Conservation (phyloP, 2,329 filamentous ascomycete genomes). For the Pseudogymnoascus pannorum region DNA sequence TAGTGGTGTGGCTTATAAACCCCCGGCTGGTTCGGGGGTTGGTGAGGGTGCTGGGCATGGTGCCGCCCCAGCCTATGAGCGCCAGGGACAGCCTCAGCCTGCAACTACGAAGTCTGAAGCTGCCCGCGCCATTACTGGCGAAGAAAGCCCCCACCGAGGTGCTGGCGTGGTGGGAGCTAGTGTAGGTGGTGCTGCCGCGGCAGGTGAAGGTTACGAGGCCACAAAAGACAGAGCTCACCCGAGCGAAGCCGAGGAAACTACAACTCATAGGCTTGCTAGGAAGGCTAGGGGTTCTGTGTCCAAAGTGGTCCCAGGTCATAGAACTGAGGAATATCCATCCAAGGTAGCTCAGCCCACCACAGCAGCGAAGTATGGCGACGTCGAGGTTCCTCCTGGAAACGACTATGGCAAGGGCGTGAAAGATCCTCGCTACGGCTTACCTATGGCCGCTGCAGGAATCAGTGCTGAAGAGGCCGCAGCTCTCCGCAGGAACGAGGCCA, state of each 20-base stretch:
- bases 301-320: too few relatives aligned
- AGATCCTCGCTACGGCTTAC: slow-evolving; percentile 2
- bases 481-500: not conserved
- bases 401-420: not conserved
- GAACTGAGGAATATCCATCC: not conserved
- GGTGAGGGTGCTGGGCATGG: not conserved
- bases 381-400: not conserved
- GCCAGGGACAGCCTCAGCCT: not conserved
- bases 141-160: not conserved
- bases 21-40: not conserved
- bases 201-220: not conserved
- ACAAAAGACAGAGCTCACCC: not conserved
- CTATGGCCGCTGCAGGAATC: not conserved
- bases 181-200: not conserved
- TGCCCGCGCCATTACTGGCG: not conserved
- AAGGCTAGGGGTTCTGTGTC: too few relatives aligned
- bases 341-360: not conserved
- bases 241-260: not conserved
- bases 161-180: not conserved
- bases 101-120: slow-evolving; percentile 1
- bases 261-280: not conserved
- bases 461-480: not conserved
- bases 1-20: not conserved
- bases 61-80: not conserved
- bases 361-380: not conserved